Conservation (phyloP, 176 grass and related monocot species). For the Otatea glauca region DNA sequence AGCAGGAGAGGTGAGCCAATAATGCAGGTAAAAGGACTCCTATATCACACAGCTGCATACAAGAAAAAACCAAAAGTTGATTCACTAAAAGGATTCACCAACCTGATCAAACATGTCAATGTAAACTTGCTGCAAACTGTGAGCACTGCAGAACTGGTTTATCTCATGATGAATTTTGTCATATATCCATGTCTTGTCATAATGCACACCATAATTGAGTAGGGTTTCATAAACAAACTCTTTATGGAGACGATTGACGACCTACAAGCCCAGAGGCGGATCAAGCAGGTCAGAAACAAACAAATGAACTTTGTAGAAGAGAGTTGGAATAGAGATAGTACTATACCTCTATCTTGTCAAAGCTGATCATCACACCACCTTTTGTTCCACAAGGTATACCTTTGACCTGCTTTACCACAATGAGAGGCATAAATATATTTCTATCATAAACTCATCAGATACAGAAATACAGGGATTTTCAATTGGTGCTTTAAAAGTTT, state of each 20-base stretch:
- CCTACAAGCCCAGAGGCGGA: slow-evolving; percentile 46
- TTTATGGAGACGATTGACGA: slow-evolving; percentile 94
- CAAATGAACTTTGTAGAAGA: slow-evolving; percentile 26
- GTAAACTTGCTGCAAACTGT: slow-evolving; percentile 97
- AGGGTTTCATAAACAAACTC: slow-evolving; percentile 86
- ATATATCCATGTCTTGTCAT: slow-evolving; percentile 99
- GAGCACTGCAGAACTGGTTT: slow-evolving; percentile 98
- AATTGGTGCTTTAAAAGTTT: neutral
- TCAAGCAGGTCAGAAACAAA: slow-evolving; percentile 29
- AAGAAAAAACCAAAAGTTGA: slow-evolving; percentile 3
- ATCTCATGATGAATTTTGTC: slow-evolving; percentile 99
- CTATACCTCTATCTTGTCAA: slow-evolving; percentile 98
- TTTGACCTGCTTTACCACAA: slow-evolving; percentile 68
- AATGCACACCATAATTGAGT: slow-evolving; percentile 92
- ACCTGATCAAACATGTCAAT: slow-evolving; percentile 99
- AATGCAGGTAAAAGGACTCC: slow-evolving; percentile 30
- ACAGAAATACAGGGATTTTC: slow-evolving; percentile 10
- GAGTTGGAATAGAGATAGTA: slow-evolving; percentile 13
- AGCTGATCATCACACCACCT: slow-evolving; percentile 99
- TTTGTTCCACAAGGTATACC: slow-evolving; percentile 99
- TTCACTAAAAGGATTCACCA: slow-evolving; percentile 37
- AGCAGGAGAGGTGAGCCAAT: slow-evolving; percentile 10
- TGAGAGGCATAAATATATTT: slow-evolving; percentile 22
- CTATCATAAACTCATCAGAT: slow-evolving; percentile 11
- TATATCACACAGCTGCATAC: neutral